Evolutionary conservation across 2,329 filamentous ascomycete species (phyloP), one percentile per base, ranked within the genome.

Genomic region (Epichloe hybrida): DNA sequence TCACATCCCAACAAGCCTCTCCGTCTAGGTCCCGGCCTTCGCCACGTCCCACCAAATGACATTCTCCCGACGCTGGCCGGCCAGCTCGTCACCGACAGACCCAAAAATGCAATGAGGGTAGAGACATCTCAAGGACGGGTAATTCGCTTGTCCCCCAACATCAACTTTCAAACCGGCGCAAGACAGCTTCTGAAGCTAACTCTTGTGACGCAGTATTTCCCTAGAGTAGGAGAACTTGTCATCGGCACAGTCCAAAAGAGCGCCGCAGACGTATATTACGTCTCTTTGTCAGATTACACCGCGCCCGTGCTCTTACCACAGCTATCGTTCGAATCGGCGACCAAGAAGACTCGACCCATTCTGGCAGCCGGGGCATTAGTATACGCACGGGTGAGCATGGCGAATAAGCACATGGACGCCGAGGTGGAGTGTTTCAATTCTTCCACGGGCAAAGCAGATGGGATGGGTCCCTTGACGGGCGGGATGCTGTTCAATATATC

Each of bases 341-440:
- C 85, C 43, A 93, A 90, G 67, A 97, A 97, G 71, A 95, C 88
- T 3, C 78, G 90, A 1, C 93, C 93, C 0, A 76, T 87, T 56
- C 77, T 97, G 41, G 72, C 75, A 31, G 62, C 80, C 13, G 88
- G 88, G 37, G 81, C 88, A 49, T 71, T 96, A 31, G 88, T 97
- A 37, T 97, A 97, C 69, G 91, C 90, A 38, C 85, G 91, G 55
- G 81, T 98, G 41, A 73, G 79, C 31, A 79, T 84, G 40, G 84
- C 86, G 17, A 84, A 88, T 61, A 83, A 84, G 56, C 85, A 90
- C 66, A 88, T 90, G 71, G 88, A 96, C 62, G 78, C 88, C 1
- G 93, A 97, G 69, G 72, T 98, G 43, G 88, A 94, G 61, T 97
- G 93, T 65, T 84, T 95, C 43, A 88, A 89, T 55, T 76, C 87